These are phyloP conservation scores for Penicillium digitatum DNA, from an alignment of 2,329 filamentous ascomycete species.

Conservation along the genomic window DNA sequence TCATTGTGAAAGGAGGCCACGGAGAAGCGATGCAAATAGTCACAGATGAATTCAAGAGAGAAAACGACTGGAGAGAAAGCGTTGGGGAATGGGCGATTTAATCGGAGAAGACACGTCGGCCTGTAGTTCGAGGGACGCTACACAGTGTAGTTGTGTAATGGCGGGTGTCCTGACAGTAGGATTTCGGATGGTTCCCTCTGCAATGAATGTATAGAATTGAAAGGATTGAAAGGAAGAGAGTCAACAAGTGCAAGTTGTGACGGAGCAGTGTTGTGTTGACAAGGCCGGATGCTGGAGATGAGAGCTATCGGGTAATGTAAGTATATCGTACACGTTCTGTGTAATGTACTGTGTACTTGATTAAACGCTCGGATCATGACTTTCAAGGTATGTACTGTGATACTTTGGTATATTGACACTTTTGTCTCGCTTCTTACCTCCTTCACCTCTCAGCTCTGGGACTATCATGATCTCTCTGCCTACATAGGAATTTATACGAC, in stretches of 20 bases:
- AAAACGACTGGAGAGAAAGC: not conserved
- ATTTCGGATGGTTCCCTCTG: not conserved
- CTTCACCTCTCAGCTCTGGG: not conserved
- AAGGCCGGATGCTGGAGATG: not conserved
- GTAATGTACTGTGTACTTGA: not conserved
- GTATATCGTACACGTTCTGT: no score
- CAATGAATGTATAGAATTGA: not conserved
- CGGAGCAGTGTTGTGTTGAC: not conserved
- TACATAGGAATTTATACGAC: not conserved
- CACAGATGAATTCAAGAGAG: not conserved
- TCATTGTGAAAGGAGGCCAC: slow-evolving; percentile 61
- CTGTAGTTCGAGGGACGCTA: not conserved
- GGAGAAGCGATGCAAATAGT: not conserved
- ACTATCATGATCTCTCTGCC: not conserved
- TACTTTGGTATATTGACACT: not conserved
- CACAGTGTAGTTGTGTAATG: not conserved
- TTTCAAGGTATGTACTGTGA: no score
- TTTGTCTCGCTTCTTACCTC: not conserved
- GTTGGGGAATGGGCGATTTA: not conserved
- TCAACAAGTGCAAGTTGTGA: not conserved
- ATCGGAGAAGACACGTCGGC: slow-evolving; percentile 8
- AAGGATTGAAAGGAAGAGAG: not conserved
- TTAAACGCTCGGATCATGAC: not conserved
- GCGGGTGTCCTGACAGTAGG: not conserved
- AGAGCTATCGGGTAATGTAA: no score